Evolutionary conservation across 73 alveolate genomes (phyloP).

Genomic region (Effrenium voratum): DNA sequence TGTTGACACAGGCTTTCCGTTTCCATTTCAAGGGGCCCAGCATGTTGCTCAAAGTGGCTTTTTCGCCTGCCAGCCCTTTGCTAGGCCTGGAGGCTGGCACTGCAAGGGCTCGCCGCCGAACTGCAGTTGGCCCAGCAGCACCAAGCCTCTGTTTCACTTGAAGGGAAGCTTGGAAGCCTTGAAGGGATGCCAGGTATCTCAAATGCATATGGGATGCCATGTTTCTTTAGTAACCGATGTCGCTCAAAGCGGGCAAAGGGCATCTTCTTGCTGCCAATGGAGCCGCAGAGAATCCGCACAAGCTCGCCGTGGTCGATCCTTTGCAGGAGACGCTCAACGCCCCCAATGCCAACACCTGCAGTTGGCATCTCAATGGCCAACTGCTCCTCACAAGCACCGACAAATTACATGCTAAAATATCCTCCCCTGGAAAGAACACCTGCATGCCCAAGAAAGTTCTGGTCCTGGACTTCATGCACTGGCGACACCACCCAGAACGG

Average conservation of each 20-base stretch:
- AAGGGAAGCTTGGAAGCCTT: background rate
- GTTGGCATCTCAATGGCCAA: background rate
- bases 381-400: no score
- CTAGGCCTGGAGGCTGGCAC: conserved; percentile 57
- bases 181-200: background rate
- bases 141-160: background rate
- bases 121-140: conserved; percentile 28
- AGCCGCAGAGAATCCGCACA: conserved; percentile 27
- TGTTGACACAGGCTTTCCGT: no score
- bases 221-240: background rate
- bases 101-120: conserved; percentile 13
- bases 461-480: no score
- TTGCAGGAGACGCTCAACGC: background rate
- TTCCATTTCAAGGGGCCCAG: no score
- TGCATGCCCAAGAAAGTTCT: no score
- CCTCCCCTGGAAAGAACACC: no score
- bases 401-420: no score
- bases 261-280: background rate
- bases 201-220: background rate
- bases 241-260: background rate
- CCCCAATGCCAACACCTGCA: background rate
- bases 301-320: conserved; percentile 49
- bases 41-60: no score
- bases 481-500: no score
- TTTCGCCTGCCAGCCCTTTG: no score